Conservation (phyloP, 305 asterid genomes). For the Lippia alba region DNA sequence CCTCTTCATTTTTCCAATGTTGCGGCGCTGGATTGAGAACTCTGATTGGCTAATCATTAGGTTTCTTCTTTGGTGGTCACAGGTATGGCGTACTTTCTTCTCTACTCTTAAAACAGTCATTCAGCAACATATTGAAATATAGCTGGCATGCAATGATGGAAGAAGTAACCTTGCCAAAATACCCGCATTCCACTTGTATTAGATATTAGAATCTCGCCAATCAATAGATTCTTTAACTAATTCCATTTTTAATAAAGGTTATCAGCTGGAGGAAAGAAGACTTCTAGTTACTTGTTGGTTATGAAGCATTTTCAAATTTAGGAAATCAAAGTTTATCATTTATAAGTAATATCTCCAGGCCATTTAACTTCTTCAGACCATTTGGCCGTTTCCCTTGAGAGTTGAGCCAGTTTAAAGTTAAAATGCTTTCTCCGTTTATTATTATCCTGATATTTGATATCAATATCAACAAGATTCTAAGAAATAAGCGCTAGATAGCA, state of each 20-base stretch:
- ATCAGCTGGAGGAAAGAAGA: neutral
- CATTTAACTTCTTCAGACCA: slow-evolving; percentile 3
- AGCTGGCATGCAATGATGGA: slow-evolving; percentile 11
- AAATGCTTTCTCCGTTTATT: neutral
- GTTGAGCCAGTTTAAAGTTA: neutral
- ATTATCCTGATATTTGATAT: slow-evolving; percentile 4
- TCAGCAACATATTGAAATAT: neutral
- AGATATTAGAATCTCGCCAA: slow-evolving; percentile 1
- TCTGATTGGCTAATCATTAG: slow-evolving; percentile 81
- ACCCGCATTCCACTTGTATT: slow-evolving; percentile 19
- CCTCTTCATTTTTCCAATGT: slow-evolving; percentile 81
- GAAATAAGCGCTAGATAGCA: slow-evolving; percentile 6
- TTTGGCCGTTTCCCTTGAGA: slow-evolving; percentile 4
- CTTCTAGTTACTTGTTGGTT: neutral
- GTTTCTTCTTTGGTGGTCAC: slow-evolving; percentile 91
- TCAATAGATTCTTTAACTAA: neutral
- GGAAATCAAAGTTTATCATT: slow-evolving; percentile 1
- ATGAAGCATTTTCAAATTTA: neutral
- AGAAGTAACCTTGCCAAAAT: slow-evolving; percentile 15
- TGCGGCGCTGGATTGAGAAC: slow-evolving; percentile 88
- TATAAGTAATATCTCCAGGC: neutral
- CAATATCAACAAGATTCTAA: neutral
- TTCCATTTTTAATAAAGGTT: neutral
- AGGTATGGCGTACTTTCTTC: slow-evolving; percentile 51
- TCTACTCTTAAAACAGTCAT: slow-evolving; percentile 27